These are phyloP conservation scores for Takashimella tepidaria DNA, from an alignment of 1,284 basidiomycete genomes.

Conservation along the genomic window DNA sequence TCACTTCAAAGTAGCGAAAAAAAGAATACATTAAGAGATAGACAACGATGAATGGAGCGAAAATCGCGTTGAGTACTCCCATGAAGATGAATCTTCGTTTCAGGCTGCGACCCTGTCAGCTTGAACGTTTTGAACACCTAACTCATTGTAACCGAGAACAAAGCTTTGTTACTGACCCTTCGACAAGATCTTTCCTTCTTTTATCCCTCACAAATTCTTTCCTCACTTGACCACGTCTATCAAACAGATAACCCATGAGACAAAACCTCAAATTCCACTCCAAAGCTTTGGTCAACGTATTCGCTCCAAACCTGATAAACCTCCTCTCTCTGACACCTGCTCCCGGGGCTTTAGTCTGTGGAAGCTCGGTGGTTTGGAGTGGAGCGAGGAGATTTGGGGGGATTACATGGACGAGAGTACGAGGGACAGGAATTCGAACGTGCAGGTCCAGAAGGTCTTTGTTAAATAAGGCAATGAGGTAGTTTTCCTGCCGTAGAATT, in stretches of 20 bases:
- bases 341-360: constrained; percentile 2
- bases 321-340: constrained; percentile 13
- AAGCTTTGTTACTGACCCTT: constrained; percentile 59
- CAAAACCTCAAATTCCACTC: constrained; percentile 97
- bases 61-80: constrained; percentile 88
- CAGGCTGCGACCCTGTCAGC: constrained; percentile 65
- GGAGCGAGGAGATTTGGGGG: constrained; percentile 30
- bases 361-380: constrained; percentile 19
- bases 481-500: constrained; percentile 97
- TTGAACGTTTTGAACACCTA: too few species aligned
- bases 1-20: constrained; percentile 96
- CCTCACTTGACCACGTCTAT: constrained; percentile 75
- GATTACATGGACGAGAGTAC: constrained; percentile 34
- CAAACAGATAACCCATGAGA: constrained; percentile 89
- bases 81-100: constrained; percentile 86
- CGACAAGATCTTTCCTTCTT: constrained; percentile 69
- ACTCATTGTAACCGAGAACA: neutral
- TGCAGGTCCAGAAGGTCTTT: constrained; percentile 88
- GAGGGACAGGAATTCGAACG: constrained; percentile 63
- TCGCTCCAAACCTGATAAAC: constrained; percentile 43
- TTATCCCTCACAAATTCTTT: constrained; percentile 84
- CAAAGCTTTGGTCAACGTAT: constrained; percentile 70
- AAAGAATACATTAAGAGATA: constrained; percentile 97
- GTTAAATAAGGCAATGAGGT: constrained; percentile 95
- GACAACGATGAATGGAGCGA: constrained; percentile 95